Conservation (phyloP, 2,329 filamentous ascomycete genomes). For the Diaporthe sp. region DNA sequence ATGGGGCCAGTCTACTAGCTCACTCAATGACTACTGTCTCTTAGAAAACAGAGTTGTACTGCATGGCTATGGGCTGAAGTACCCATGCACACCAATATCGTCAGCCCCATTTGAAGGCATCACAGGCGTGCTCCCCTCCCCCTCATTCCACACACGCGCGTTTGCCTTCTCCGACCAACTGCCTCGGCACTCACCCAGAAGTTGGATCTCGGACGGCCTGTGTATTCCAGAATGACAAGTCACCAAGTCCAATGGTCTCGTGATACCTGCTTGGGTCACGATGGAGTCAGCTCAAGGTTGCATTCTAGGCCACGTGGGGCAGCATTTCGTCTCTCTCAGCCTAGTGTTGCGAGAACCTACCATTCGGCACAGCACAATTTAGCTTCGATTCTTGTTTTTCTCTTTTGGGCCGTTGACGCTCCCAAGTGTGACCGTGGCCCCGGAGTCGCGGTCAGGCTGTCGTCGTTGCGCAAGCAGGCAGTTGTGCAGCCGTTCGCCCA, state of each 20-base stretch:
- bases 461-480: neutral
- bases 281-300: slow-evolving; percentile 9
- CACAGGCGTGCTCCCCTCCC: neutral
- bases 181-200: neutral
- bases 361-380: neutral
- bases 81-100: neutral
- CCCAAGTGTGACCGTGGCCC: neutral
- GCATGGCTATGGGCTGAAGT: neutral
- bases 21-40: neutral
- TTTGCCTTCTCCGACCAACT: neutral
- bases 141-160: neutral
- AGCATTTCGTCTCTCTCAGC: neutral
- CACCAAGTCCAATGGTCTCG: neutral
- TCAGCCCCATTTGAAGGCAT: neutral
- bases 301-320: slow-evolving; percentile 18
- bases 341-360: neutral
- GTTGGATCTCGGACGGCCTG: neutral
- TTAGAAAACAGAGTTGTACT: neutral
- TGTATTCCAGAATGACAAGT: neutral
- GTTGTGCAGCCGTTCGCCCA: neutral
- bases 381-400: neutral
- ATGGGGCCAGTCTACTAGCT: neutral
- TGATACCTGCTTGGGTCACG: slow-evolving; percentile 19
- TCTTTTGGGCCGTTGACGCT: neutral
- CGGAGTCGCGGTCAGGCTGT: neutral